phyloP scores from a whole-genome alignment of 208 protist genomes.

The Trypanosoma melophagium region DNA sequence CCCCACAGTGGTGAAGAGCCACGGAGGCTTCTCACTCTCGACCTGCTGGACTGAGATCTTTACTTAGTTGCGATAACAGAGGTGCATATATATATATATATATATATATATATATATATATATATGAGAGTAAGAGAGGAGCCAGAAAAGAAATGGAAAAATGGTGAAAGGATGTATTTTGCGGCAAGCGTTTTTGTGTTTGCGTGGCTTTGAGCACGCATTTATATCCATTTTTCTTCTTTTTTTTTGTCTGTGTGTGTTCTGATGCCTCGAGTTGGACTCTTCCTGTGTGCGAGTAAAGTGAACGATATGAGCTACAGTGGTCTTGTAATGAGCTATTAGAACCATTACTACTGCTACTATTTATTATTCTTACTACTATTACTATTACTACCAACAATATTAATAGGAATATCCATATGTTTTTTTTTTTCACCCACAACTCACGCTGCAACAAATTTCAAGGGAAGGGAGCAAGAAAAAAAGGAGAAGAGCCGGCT shows the following conservation, averaged over 20 bases:
- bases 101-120: conserved; percentile 6
- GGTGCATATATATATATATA: conserved; percentile 5
- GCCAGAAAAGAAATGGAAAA: background rate
- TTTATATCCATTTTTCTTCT: background rate
- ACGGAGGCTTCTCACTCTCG: conserved; percentile 32
- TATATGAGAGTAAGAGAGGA: background rate
- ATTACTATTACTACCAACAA: no score
- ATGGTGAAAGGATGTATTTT: no score
- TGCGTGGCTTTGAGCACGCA: no score
- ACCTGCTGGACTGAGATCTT: conserved; percentile 38
- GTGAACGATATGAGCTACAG: no score
- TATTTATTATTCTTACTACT: no score
- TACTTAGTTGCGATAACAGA: background rate
- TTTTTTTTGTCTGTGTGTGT: no score
- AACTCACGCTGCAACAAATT: background rate
- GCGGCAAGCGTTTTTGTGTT: no score
- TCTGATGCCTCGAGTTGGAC: no score
- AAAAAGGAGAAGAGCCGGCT: background rate
- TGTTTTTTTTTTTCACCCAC: background rate
- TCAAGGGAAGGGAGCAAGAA: background rate
- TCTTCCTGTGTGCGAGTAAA: no score
- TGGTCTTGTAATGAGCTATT: no score
- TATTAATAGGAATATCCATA: no score
- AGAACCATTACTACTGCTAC: no score
- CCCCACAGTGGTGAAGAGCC: conserved; percentile 10